Evolutionary conservation across 129 eudicot species (phyloP), one percentile per base, ranked within the genome.

Genomic region (Erigeron canadensis): DNA sequence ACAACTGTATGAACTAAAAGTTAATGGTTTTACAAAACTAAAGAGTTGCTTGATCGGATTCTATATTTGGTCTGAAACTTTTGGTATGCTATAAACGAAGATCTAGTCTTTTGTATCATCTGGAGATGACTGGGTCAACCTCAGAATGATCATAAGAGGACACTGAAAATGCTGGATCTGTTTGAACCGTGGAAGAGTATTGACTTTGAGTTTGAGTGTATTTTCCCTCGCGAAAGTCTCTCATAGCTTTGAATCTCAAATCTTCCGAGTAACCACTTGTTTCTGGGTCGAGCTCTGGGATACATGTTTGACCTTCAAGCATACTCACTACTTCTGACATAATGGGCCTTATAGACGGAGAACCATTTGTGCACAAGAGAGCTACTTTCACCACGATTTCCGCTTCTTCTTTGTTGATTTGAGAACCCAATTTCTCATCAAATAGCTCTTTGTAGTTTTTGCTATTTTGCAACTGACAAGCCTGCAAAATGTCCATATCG

Each of bases 191-290:
- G 17, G 77, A 63, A 7, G 84, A 65, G 22, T 48, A 66, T 6
- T 41, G 82, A 38, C 77, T 72, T 69, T 76, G 77, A 37, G 50
- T 67, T 37, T 28, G 73, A 44, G 57, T 63, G 46, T 50, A 75
- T 67, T 28, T 75, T 23, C 79, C 84, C 63, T 57, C 80, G n/a
- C 81, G 87, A 48, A 86, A 86, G 73, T 84, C 96, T 74, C 87
- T 86, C 85, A 88, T 83, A 61, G 96, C 87, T 75, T 70, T 85
- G 15, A 88, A 88, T 79, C 96, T 83, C 83, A 86, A 60, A 68
- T 86, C 89, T 39, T 79, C 82, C 0, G 84, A 66, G 60, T 81
- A 70, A 9, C 68, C 71, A 53, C 74, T 72, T 46, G 82, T 69
- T 71, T 80, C 84, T 5, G 82, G 77, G 39, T 65, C 63, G 53